Evolutionary conservation across 2,329 filamentous ascomycete species (phyloP).

Genomic region (Rasamsonia emersonii): DNA sequence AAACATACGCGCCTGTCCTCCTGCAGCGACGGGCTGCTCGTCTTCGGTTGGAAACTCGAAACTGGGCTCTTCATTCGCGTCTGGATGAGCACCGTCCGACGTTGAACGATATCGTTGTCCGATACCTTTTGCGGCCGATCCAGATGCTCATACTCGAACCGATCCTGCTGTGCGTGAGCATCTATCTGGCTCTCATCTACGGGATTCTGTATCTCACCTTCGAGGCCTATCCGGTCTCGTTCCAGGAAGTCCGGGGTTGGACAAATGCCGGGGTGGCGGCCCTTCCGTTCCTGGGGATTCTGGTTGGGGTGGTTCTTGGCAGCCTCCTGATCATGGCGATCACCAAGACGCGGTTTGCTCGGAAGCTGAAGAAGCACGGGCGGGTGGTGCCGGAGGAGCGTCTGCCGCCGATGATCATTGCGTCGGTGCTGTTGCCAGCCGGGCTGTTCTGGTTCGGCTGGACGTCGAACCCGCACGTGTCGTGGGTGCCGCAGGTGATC

Average conservation of each 20-base stretch:
- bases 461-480: conserved; percentile 34
- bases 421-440: conserved; percentile 33
- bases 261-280: conserved; percentile 31
- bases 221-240: conserved; percentile 29
- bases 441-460: conserved; percentile 46
- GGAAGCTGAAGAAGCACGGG: conserved; percentile 11
- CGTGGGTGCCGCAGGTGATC: conserved; percentile 40
- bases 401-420: conserved; percentile 39
- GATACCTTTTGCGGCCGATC: conserved; percentile 34
- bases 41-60: conserved; percentile 40
- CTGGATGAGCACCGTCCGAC: conserved; percentile 31
- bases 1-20: conserved; percentile 43
- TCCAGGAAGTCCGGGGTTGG: conserved; percentile 36
- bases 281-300: conserved; percentile 39
- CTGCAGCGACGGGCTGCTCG: conserved; percentile 40
- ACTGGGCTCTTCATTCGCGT: conserved; percentile 39
- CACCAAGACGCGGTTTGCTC: conserved; percentile 24
- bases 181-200: conserved; percentile 31
- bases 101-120: conserved; percentile 23
- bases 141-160: conserved; percentile 39
- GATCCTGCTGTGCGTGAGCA: conserved; percentile 37
- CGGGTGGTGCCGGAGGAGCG: conserved; percentile 34
- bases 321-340: conserved; percentile 20
- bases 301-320: conserved; percentile 34
- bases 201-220: conserved; percentile 23